phyloP scores from a whole-genome alignment of 148 eudicot species.

The Cornus controversa region DNA sequence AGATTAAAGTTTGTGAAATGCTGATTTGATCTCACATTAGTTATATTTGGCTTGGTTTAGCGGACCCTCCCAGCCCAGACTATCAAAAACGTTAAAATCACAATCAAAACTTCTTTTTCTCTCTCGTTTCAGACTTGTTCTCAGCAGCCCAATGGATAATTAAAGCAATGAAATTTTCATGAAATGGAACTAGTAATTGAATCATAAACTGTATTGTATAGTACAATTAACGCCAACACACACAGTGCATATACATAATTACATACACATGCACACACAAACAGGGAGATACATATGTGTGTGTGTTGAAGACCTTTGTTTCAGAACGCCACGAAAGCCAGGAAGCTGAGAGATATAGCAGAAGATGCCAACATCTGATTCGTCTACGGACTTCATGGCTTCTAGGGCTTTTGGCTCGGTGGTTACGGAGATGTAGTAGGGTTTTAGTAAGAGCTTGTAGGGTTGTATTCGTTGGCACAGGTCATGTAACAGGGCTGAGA shows the following conservation, averaged over 20 bases:
- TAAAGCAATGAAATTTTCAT: background rate
- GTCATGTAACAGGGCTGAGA: background rate
- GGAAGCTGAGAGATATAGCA: slow-evolving; percentile 85
- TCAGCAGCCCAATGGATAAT: background rate
- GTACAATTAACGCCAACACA: background rate
- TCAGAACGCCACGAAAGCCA: slow-evolving; percentile 88
- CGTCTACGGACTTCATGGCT: slow-evolving; percentile 44
- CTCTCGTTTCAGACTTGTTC: background rate
- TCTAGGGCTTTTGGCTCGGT: background rate
- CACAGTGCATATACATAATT: background rate
- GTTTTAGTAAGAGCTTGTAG: slow-evolving; percentile 26
- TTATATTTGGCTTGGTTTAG: too few species aligned
- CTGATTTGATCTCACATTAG: too few species aligned
- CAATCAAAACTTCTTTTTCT: background rate
- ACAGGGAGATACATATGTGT: too few species aligned
- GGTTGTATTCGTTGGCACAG: background rate
- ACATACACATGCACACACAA: too few species aligned
- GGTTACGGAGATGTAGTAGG: slow-evolving; percentile 26
- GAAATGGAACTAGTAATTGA: background rate
- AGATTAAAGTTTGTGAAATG: background rate
- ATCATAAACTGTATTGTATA: background rate
- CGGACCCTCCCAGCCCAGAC: too few species aligned
- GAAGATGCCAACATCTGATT: slow-evolving; percentile 75
- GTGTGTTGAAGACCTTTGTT: slow-evolving; percentile 57
- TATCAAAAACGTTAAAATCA: background rate